Base-by-base conservation (phyloP, 2,329 filamentous ascomycete species). In the Pestalotiopsis sp. region DNA sequence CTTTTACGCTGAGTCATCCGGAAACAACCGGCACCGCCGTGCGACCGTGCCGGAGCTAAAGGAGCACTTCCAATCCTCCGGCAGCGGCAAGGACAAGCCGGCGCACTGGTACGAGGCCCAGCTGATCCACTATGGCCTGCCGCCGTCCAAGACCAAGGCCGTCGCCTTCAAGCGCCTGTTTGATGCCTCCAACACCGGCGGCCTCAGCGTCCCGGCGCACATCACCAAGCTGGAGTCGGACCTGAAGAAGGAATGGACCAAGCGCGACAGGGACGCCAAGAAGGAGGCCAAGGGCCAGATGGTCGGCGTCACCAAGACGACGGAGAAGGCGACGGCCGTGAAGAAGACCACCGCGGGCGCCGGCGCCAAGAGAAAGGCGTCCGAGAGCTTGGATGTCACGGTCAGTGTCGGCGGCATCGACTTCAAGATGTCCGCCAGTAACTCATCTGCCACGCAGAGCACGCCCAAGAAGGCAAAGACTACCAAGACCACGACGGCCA, bases 41-140 rank as follows among this genome's bases (percentile, higher is more conserved):
- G 84, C 83, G 0, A 81, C 81, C 1, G 39, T 77, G 3, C 72
- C 78, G 0, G 84, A 87, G 71, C 79, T 88, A 4, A 79, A 81
- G 69, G 76, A 80, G 2, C 80, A 84, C 62, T 84, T 86, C 70
- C 82, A 84, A 59, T 70, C 69, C 20, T 75, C 76, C 5, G 80
- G 80, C 52, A 79, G 71, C 49, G 78, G 79, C 31, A 81, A 79
- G 58, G 86, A 90, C 72, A 83, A 83, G 58, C 84, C 87, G 0
- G 87, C 82, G 1, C 87, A 90, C 71, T 91, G 86, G 85, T 91
- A 89, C 69, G 84, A 89, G 70, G 88, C 89, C 0, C 88, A 91
- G 70, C 82, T 91, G 12, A 77, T 89, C 4, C 89, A 91, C 77
- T 91, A 91, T 77, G 89, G 87, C 1, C 80, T 91, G 0, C 81